Evolutionary conservation across 2,329 filamentous ascomycete genomes (phyloP).

Genomic region (Tetracladium maxilliforme): DNA sequence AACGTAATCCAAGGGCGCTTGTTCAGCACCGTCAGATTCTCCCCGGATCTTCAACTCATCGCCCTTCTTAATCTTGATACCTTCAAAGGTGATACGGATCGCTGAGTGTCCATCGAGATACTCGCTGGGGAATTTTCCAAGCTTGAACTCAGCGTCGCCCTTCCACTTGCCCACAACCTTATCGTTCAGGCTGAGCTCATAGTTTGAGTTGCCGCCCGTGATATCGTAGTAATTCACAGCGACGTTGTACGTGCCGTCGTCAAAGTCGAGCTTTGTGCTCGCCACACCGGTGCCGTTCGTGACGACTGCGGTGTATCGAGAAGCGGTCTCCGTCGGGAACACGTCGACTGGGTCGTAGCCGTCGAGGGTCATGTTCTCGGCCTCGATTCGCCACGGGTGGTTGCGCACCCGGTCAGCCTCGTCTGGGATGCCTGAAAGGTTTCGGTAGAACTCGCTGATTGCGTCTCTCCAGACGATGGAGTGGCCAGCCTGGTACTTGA

Average conservation of each 20-base stretch:
- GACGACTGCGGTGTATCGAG: constrained; percentile 36
- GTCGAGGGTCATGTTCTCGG: constrained; percentile 45
- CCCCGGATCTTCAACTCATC: constrained; percentile 40
- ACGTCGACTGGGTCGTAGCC: constrained; percentile 40
- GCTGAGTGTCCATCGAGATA: constrained; percentile 53
- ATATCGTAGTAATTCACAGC: constrained; percentile 55
- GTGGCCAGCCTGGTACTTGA: constrained; percentile 54
- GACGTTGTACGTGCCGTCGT: constrained; percentile 42
- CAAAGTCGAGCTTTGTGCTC: constrained; percentile 26
- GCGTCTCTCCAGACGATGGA: constrained; percentile 56
- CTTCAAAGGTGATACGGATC: constrained; percentile 41
- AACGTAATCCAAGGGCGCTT: constrained; percentile 53
- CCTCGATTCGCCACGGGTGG: constrained; percentile 53
- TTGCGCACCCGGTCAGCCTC: constrained; percentile 36
- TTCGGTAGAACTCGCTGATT: constrained; percentile 49
- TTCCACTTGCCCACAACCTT: constrained; percentile 38
- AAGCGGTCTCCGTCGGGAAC: constrained; percentile 44
- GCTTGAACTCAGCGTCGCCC: constrained; percentile 40
- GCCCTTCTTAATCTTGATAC: constrained; percentile 31
- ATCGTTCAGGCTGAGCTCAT: constrained; percentile 37
- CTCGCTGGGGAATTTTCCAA: constrained; percentile 41
- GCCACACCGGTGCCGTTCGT: constrained; percentile 41
- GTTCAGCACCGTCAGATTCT: constrained; percentile 41
- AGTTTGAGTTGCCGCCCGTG: constrained; percentile 39
- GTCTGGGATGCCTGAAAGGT: constrained; percentile 45